phyloP scores from a whole-genome alignment of 495 filamentous ascomycete species.

The Apodospora peruviana region DNA sequence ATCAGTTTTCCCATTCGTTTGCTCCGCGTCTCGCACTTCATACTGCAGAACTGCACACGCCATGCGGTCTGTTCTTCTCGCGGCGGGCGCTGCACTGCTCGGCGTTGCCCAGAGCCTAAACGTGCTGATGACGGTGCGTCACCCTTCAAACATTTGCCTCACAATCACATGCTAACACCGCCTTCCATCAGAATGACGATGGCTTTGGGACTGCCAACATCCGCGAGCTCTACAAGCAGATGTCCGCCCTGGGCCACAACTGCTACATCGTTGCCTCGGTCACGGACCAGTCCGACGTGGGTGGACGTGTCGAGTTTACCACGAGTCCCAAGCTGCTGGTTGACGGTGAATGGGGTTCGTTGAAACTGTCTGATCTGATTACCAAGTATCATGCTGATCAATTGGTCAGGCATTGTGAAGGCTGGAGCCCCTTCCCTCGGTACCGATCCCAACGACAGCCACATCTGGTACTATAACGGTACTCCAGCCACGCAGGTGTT shows the following conservation, averaged over 20 bases:
- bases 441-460: slow-evolving; percentile 30
- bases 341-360: slow-evolving; percentile 17
- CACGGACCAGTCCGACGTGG: slow-evolving; percentile 20
- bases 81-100: slow-evolving; percentile 4
- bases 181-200: slow-evolving; percentile 30
- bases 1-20: no score
- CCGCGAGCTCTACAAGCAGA: slow-evolving; percentile 34
- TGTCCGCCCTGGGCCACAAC: slow-evolving; percentile 31
- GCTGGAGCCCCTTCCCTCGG: slow-evolving; percentile 22
- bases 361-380: background rate
- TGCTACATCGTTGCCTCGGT: slow-evolving; percentile 32
- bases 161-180: background rate
- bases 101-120: slow-evolving; percentile 7
- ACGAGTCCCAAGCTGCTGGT: slow-evolving; percentile 21
- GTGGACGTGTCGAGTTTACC: slow-evolving; percentile 23
- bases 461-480: slow-evolving; percentile 46
- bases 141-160: no score
- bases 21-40: no score
- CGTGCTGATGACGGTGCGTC: slow-evolving; percentile 21
- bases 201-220: slow-evolving; percentile 37
- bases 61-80: slow-evolving; percentile 3
- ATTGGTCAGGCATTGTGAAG: slow-evolving; percentile 25
- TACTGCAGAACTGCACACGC: no score
- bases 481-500: slow-evolving; percentile 34
- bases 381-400: background rate